A percentile compares a stretch with the other conserved stretches of the same genome.
Conservation (phyloP, 2,329 filamentous ascomycete species). For the Zasmidium citrigriseum region DNA sequence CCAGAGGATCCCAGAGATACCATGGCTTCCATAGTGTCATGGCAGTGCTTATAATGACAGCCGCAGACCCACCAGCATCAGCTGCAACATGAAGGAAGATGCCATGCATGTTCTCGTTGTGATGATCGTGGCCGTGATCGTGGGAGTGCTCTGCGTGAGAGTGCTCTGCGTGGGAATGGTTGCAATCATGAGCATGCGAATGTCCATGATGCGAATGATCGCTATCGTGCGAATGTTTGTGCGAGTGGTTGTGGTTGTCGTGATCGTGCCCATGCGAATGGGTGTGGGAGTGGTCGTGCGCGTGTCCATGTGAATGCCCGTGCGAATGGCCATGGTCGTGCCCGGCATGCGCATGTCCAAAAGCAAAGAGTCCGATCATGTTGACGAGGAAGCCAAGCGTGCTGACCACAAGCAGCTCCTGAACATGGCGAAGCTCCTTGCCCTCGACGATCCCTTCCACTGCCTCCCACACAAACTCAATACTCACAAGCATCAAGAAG, state of each 20-base stretch:
- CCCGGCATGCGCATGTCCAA: conserved; percentile 59
- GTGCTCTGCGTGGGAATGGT: conserved; percentile 26
- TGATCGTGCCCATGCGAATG: conserved; percentile 37
- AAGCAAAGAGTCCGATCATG: conserved; percentile 85
- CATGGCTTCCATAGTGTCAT: conserved; percentile 86
- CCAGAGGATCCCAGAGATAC: conserved; percentile 92
- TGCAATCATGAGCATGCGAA: conserved; percentile 36
- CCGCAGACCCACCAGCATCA: conserved; percentile 90
- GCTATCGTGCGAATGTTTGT: conserved; percentile 33
- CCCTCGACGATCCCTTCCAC: conserved; percentile 84
- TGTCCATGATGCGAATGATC: conserved; percentile 35
- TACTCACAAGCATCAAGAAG: conserved; percentile 89
- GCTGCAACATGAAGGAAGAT: conserved; percentile 96
- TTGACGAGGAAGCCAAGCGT: conserved; percentile 85
- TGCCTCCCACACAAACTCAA: conserved; percentile 95
- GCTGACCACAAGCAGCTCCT: conserved; percentile 87
- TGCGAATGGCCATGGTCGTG: conserved; percentile 52
- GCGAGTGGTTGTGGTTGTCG: conserved; percentile 37
- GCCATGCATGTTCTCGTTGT: conserved; percentile 97
- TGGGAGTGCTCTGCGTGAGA: conserved; percentile 17
- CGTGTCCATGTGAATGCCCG: conserved; percentile 54
- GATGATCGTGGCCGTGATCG: conserved; percentile 41
- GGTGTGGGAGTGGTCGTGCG: conserved; percentile 41
- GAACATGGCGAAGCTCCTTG: conserved; percentile 77
- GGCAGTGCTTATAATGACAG: conserved; percentile 88